These are phyloP conservation scores for Colletotrichum siamense DNA, from an alignment of 2,329 filamentous ascomycete species.

Conservation along the genomic window DNA sequence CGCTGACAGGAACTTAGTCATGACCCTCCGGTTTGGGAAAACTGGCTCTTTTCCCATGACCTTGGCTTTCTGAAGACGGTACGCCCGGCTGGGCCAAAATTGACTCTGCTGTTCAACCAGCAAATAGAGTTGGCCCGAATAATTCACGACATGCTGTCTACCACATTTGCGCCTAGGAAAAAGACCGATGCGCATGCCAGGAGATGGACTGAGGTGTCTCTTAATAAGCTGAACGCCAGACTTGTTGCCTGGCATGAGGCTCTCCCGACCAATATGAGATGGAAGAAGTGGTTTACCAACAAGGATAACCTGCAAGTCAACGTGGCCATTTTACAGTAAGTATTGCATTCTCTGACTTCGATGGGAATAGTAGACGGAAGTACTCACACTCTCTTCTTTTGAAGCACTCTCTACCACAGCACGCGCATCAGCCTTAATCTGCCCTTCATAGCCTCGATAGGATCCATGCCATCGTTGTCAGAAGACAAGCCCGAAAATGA, in stretches of 20 bases:
- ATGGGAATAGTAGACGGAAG: not conserved
- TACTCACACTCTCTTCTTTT: not conserved
- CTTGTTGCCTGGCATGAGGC: slow-evolving; percentile 9
- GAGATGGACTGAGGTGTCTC: not conserved
- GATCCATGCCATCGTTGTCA: not conserved
- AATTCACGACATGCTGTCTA: slow-evolving; percentile 25
- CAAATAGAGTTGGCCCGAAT: slow-evolving; percentile 25
- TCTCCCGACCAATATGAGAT: not conserved
- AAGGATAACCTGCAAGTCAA: slow-evolving; percentile 6
- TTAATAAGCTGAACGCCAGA: not conserved
- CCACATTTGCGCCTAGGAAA: not conserved
- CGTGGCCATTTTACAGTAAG: slow-evolving; percentile 2
- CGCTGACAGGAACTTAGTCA: not conserved
- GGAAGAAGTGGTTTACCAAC: slow-evolving; percentile 11
- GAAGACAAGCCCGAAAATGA: not conserved
- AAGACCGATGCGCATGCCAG: not conserved
- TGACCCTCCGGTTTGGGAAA: slow-evolving; percentile 3
- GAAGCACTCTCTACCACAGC: not conserved
- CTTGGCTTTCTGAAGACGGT: slow-evolving; percentile 23
- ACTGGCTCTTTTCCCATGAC: slow-evolving; percentile 16
- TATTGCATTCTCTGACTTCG: accelerated
- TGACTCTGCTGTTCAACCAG: slow-evolving; percentile 23
- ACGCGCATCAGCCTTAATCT: slow-evolving; percentile 6
- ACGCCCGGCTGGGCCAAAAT: slow-evolving; percentile 24
- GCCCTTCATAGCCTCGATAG: slow-evolving; percentile 8